These are phyloP conservation scores for Stephanodiscus triporus DNA, from an alignment of 108 stramenopile species.

Conservation along the genomic window DNA sequence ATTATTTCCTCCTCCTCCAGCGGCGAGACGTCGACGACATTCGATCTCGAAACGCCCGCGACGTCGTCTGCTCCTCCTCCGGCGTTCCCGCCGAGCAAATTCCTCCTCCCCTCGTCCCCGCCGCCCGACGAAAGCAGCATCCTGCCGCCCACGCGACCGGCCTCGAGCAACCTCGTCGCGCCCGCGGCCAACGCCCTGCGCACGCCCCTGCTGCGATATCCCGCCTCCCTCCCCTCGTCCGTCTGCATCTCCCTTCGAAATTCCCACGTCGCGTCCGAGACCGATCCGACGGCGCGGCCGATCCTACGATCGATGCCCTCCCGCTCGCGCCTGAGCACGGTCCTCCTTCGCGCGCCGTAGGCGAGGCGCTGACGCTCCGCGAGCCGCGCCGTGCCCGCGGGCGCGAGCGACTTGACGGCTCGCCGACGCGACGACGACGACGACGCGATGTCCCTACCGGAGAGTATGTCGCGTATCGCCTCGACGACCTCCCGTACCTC, in stretches of 20 bases:
- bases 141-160: conserved; percentile 42
- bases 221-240: conserved; percentile 68
- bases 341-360: conserved; percentile 65
- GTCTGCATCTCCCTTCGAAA: conserved; percentile 67
- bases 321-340: conserved; percentile 58
- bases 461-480: conserved; percentile 69
- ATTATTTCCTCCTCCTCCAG: conserved; percentile 40
- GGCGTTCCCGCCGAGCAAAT: conserved; percentile 26
- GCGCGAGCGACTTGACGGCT: conserved; percentile 57
- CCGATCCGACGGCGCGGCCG: conserved; percentile 49
- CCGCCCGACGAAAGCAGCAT: conserved; percentile 24
- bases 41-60: conserved; percentile 7
- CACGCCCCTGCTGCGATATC: conserved; percentile 69
- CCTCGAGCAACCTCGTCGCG: conserved; percentile 48
- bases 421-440: conserved; percentile 29
- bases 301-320: conserved; percentile 61
- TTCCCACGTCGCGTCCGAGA: conserved; percentile 78
- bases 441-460: conserved; percentile 27
- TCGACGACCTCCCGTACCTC: conserved; percentile 74
- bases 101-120: conserved; percentile 22
- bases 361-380: conserved; percentile 63
- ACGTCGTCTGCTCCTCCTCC: conserved; percentile 7
- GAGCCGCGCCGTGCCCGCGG: conserved; percentile 52
- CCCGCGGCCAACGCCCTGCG: conserved; percentile 61
- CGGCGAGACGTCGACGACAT: conserved; percentile 29